A percentile compares a stretch with the other conserved stretches of the same genome.
Evolutionary conservation across 305 asterid species (phyloP).

Genomic region (Rubia occidens): DNA sequence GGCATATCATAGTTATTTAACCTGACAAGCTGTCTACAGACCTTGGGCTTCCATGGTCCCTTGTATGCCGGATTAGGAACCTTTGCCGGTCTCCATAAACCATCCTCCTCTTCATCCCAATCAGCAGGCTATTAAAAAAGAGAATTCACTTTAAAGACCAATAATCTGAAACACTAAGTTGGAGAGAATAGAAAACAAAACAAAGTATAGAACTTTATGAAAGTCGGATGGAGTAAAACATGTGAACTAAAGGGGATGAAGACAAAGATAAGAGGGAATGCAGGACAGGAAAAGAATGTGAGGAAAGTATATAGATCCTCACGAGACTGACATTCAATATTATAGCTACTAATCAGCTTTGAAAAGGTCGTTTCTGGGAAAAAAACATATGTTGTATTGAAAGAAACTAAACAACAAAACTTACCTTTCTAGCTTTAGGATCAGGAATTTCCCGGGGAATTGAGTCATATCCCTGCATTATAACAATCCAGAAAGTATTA

Average conservation of each 20-base stretch:
- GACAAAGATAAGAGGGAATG: not conserved
- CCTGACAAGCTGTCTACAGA: conserved; percentile 17
- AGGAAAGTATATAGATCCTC: not conserved
- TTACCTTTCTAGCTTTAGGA: conserved; percentile 81
- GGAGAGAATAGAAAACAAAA: not conserved
- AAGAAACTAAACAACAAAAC: conserved; percentile 14
- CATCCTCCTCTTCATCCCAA: conserved; percentile 98
- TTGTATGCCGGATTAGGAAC: conserved; percentile 81
- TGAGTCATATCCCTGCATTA: conserved; percentile 81
- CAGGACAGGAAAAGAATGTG: not conserved
- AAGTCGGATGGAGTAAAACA: not conserved
- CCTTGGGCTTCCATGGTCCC: conserved; percentile 94
- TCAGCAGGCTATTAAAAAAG: conserved; percentile 54
- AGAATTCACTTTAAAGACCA: conserved; percentile 15
- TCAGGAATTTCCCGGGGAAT: conserved; percentile 91
- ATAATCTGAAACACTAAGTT: not conserved
- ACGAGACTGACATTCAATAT: not conserved
- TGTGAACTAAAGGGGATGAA: not conserved
- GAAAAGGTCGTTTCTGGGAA: not conserved
- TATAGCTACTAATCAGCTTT: conserved; percentile 2
- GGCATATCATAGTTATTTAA: not conserved
- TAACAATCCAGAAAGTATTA: conserved; percentile 3
- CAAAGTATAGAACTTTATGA: not conserved
- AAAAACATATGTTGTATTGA: not conserved
- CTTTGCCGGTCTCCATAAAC: conserved; percentile 72